Conservation (phyloP, 2,329 filamentous ascomycete genomes). For the Microdochium bolleyi region DNA sequence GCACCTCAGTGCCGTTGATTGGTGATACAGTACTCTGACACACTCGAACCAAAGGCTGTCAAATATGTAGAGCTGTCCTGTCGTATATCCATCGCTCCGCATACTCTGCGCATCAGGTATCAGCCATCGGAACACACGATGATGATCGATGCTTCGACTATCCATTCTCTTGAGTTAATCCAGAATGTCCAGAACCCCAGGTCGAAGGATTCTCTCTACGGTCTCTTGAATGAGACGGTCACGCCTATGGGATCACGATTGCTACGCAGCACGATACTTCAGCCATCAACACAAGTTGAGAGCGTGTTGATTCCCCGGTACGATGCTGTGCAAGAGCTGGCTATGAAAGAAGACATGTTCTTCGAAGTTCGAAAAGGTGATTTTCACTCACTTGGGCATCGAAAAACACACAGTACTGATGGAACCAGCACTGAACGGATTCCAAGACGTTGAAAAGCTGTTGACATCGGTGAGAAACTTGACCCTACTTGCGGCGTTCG, state of each 20-base stretch:
- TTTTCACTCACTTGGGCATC: conserved; percentile 1
- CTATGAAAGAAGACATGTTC: conserved; percentile 79
- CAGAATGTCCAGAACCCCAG: conserved; percentile 74
- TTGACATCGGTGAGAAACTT: conserved; percentile 54
- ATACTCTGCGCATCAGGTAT: conserved; percentile 80
- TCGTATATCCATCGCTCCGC: conserved; percentile 60
- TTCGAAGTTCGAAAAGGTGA: conserved; percentile 62
- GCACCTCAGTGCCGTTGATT: not conserved
- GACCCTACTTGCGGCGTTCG: not conserved
- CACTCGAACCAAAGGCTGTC: conserved; percentile 48
- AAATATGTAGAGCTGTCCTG: conserved; percentile 72
- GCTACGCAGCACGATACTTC: conserved; percentile 77
- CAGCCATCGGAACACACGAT: conserved; percentile 85
- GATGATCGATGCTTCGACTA: conserved; percentile 89
- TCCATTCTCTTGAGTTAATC: conserved; percentile 80
- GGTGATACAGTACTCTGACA: conserved; percentile 7
- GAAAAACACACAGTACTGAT: conserved; percentile 6
- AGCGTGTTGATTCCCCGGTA: conserved; percentile 65
- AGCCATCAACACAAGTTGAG: conserved; percentile 67
- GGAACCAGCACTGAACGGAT: conserved; percentile 58
- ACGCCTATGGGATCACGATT: conserved; percentile 87
- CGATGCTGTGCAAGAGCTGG: conserved; percentile 76
- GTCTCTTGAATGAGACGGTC: conserved; percentile 73
- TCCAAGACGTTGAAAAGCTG: conserved; percentile 72
- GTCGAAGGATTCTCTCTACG: conserved; percentile 77